A percentile compares a stretch with the other conserved stretches of the same genome.
phyloP scores from a whole-genome alignment of 805 yeast species.

The Lipomyces chichibuensis region DNA sequence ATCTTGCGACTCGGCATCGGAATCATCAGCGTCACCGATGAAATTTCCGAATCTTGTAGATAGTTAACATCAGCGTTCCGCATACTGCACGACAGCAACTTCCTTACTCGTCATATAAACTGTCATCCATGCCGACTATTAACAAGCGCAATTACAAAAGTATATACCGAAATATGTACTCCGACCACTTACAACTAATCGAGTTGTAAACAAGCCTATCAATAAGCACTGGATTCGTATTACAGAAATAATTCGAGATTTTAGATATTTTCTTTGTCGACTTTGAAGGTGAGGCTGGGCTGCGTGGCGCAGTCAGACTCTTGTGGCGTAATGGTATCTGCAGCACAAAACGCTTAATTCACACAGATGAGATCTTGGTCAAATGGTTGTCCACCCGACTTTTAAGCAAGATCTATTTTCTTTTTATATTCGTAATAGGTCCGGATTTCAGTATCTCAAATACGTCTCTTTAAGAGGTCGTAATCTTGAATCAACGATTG shows the following conservation, averaged over 20 bases:
- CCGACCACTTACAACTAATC: not conserved
- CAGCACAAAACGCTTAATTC: no score
- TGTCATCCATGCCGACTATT: slow-evolving; percentile 52
- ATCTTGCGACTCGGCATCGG: slow-evolving; percentile 49
- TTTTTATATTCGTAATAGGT: no score
- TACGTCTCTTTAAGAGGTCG: not conserved
- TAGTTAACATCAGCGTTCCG: slow-evolving; percentile 31
- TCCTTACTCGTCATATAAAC: slow-evolving; percentile 71
- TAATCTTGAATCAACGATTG: not conserved
- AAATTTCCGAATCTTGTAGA: slow-evolving; percentile 59
- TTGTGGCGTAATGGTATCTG: no score
- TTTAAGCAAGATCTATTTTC: not conserved
- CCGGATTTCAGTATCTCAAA: not conserved
- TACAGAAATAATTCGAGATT: not conserved
- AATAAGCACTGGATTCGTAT: not conserved
- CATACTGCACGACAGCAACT: not conserved
- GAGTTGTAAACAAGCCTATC: not conserved
- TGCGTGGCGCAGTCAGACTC: no score
- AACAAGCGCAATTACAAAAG: not conserved
- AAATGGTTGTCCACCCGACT: no score
- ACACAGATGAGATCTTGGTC: no score
- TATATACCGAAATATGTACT: not conserved
- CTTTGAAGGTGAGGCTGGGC: no score
- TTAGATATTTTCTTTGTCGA: no score
- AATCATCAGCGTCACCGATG: slow-evolving; percentile 56